Evolutionary conservation across 148 eudicot species (phyloP).

Genomic region (Nepenthes mirabilis): DNA sequence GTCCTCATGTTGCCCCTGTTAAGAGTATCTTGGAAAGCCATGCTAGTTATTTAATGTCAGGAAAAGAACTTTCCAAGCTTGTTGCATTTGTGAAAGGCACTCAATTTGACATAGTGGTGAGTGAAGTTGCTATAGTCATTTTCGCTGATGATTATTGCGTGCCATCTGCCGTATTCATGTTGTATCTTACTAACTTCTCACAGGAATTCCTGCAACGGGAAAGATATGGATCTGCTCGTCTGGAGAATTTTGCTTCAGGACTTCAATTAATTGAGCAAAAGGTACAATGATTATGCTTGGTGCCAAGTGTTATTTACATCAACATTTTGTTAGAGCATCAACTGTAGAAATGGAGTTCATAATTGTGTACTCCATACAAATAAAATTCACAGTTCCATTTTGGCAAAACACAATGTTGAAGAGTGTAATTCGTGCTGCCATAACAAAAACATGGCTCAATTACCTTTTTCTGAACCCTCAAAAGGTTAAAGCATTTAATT

Average conservation of each 20-base stretch:
- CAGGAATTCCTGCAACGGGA: slow-evolving; percentile 96
- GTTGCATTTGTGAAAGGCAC: slow-evolving; percentile 99
- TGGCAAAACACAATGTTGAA: too few relatives aligned
- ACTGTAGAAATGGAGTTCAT: not conserved
- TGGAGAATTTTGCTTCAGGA: slow-evolving; percentile 89
- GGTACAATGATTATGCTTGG: slow-evolving; percentile 22
- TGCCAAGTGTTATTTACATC: not conserved
- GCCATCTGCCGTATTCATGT: slow-evolving; percentile 5
- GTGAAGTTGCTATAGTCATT: slow-evolving; percentile 5
- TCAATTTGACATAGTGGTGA: slow-evolving; percentile 92
- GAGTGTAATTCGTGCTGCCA: too few relatives aligned
- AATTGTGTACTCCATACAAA: too few relatives aligned
- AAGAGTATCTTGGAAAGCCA: slow-evolving; percentile 89
- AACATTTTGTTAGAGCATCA: not conserved
- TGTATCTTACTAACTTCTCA: slow-evolving; percentile 5
- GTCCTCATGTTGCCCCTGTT: slow-evolving; percentile 82
- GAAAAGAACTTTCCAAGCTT: slow-evolving; percentile 93
- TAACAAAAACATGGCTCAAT: too few relatives aligned
- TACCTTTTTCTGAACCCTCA: too few relatives aligned
- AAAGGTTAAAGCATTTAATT: too few relatives aligned
- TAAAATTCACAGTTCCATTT: too few relatives aligned
- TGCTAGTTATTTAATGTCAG: slow-evolving; percentile 93
- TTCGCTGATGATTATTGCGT: slow-evolving; percentile 5
- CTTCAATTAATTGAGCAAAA: slow-evolving; percentile 75
- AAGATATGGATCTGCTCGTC: slow-evolving; percentile 86